phyloP scores from a whole-genome alignment of 345 rosid species.

The Nasturtium officinale region DNA sequence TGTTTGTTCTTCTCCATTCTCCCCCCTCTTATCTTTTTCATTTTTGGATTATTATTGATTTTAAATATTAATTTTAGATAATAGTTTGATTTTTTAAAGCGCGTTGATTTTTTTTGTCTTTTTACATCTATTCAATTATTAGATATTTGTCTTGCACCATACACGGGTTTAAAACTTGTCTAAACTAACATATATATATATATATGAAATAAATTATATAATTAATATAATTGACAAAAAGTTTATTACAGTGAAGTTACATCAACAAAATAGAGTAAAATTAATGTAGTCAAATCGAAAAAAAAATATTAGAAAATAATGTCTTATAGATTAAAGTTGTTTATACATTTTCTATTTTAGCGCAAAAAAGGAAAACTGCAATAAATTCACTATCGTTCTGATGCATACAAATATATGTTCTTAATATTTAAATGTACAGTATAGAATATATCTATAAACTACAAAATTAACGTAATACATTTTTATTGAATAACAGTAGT shows the following conservation, averaged over 20 bases:
- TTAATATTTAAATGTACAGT: background rate
- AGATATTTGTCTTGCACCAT: background rate
- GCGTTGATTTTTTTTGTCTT: background rate
- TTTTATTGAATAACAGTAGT: background rate
- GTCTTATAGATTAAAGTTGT: background rate
- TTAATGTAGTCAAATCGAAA: background rate
- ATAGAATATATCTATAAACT: background rate
- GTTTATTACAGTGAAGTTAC: background rate
- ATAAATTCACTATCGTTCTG: background rate
- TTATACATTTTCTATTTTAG: background rate
- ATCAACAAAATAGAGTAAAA: background rate
- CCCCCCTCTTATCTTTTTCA: constrained; percentile 9
- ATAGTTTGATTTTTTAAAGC: background rate
- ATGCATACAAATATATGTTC: too few relatives aligned
- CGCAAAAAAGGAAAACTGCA: background rate
- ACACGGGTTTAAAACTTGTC: background rate
- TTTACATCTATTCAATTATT: background rate
- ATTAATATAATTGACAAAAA: background rate
- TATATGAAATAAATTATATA: too few relatives aligned
- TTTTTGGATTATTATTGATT: background rate
- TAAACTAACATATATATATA: too few relatives aligned
- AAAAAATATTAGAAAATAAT: background rate
- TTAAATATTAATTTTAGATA: background rate
- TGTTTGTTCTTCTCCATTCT: constrained; percentile 8
- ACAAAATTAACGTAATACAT: background rate